Conservation (phyloP, 2,329 filamentous ascomycete species). For the Septoria linicola region DNA sequence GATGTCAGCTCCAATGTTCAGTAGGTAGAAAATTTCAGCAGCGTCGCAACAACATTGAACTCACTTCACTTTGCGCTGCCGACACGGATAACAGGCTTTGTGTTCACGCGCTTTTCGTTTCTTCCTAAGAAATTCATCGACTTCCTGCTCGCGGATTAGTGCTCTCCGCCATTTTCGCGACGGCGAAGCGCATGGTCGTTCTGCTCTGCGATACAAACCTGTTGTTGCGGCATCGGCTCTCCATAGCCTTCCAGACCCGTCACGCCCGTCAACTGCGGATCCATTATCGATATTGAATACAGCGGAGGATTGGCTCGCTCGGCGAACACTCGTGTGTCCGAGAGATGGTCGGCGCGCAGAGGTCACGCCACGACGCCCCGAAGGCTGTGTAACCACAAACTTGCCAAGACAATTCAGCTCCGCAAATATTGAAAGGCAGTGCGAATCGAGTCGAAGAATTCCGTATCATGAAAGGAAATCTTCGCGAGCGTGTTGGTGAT, state of each 20-base stretch:
- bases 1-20: background rate
- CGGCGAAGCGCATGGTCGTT: background rate
- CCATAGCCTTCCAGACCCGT: constrained; percentile 2
- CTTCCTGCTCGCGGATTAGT: constrained; percentile 40
- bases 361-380: background rate
- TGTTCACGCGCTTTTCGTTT: constrained; percentile 54
- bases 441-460: no score
- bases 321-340: background rate
- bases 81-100: constrained; percentile 54
- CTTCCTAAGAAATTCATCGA: constrained; percentile 51
- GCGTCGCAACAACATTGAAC: constrained; percentile 6
- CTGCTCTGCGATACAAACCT: background rate
- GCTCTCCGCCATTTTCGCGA: background rate
- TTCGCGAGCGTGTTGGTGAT: no score
- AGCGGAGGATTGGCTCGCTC: constrained; percentile 2
- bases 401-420: no score
- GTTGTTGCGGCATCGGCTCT: background rate
- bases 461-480: no score
- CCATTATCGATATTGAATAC: constrained; percentile 16
- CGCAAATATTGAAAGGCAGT: no score
- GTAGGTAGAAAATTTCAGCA: background rate
- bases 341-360: background rate
- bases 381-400: background rate
- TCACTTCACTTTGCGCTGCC: constrained; percentile 43
- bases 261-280: constrained; percentile 27